Evolutionary conservation across 129 eudicot genomes (phyloP).

Genomic region (Artemisia annua): DNA sequence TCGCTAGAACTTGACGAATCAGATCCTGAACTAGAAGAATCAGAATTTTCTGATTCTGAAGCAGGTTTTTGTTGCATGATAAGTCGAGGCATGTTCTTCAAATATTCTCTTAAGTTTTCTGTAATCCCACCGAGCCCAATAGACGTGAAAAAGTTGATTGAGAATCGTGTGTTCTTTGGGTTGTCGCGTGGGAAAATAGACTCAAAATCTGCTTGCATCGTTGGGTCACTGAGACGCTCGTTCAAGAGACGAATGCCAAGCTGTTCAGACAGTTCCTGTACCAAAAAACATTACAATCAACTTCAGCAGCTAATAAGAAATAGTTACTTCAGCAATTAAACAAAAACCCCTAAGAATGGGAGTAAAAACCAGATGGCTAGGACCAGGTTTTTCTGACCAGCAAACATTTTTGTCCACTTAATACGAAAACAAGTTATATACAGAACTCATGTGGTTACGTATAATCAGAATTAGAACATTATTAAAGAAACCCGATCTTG

Average conservation of each 20-base stretch:
- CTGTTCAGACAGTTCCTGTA: conserved; percentile 93
- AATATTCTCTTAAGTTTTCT: conserved; percentile 80
- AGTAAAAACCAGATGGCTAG: not conserved
- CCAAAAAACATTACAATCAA: not conserved
- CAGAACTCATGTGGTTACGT: too few relatives aligned
- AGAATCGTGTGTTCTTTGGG: conserved; percentile 82
- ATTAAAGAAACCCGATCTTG: too few relatives aligned
- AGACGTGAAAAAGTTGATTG: conserved; percentile 91
- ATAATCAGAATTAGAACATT: too few relatives aligned
- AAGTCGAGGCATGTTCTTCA: conserved; percentile 95
- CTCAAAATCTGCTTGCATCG: conserved; percentile 80
- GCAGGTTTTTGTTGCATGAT: conserved; percentile 91
- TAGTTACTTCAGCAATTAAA: not conserved
- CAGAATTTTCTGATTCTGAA: conserved; percentile 54
- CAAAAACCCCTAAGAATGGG: not conserved
- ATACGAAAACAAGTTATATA: too few relatives aligned
- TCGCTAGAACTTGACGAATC: conserved; percentile 58
- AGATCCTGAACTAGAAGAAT: conserved; percentile 50
- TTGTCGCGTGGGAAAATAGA: conserved; percentile 87
- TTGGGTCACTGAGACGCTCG: conserved; percentile 82
- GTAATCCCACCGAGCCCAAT: conserved; percentile 98
- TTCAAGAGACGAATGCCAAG: conserved; percentile 86
- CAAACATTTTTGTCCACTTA: too few relatives aligned
- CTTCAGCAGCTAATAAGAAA: conserved; percentile 6
- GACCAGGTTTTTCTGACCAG: too few relatives aligned